A percentile compares a stretch with the other conserved stretches of the same genome.
phyloP scores from a whole-genome alignment of 768 basidiomycete species.

The Fomitopsis serialis region DNA sequence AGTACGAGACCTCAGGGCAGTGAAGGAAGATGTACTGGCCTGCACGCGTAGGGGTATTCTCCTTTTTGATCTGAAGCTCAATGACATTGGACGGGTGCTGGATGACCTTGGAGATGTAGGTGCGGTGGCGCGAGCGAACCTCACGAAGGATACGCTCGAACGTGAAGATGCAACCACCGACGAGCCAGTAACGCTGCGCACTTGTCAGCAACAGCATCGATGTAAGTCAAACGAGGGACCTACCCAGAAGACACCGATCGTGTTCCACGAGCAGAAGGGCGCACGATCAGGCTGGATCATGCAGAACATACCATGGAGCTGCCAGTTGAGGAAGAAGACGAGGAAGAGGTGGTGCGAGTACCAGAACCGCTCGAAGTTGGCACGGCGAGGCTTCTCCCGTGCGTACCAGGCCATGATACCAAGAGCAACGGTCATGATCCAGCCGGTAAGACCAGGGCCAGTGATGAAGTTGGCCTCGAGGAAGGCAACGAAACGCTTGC shows the following conservation, averaged over 20 bases:
- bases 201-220: not conserved
- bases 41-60: conserved; percentile 75
- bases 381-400: conserved; percentile 69
- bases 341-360: conserved; percentile 88
- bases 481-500: conserved; percentile 62
- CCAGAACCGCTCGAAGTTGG: conserved; percentile 87
- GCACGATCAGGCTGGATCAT: conserved; percentile 91
- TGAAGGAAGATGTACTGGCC: conserved; percentile 93
- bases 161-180: conserved; percentile 84
- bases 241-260: conserved; percentile 94
- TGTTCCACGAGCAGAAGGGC: conserved; percentile 81
- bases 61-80: conserved; percentile 97
- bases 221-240: conserved; percentile 15
- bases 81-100: conserved; percentile 93
- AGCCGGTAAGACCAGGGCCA: conserved; percentile 79
- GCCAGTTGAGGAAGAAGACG: conserved; percentile 91
- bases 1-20: conserved; percentile 90
- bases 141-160: conserved; percentile 88
- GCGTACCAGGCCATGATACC: conserved; percentile 83
- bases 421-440: conserved; percentile 79
- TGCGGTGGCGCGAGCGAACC: conserved; percentile 83
- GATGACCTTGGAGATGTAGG: conserved; percentile 91
- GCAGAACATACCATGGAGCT: conserved; percentile 95
- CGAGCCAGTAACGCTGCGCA: conserved; percentile 78
- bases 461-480: conserved; percentile 74